These are phyloP conservation scores for Aspergillus ostianus DNA, from an alignment of 495 filamentous ascomycete genomes.

Conservation along the genomic window DNA sequence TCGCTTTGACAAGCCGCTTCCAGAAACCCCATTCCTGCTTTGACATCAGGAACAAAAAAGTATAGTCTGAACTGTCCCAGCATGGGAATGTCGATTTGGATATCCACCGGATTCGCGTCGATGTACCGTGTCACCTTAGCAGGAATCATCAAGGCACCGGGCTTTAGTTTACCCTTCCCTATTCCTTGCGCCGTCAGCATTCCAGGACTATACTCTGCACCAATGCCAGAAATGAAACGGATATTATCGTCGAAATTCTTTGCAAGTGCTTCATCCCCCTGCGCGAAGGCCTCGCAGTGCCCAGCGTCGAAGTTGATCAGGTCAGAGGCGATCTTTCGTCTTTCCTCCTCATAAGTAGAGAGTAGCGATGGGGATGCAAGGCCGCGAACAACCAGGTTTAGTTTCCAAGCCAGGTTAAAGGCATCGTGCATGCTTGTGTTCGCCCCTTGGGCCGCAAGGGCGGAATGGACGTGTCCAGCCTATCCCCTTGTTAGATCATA, in stretches of 20 bases:
- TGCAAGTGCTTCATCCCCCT: constrained; percentile 56
- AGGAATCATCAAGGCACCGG: constrained; percentile 61
- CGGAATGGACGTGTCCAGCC: constrained; percentile 71
- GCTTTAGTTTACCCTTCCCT: constrained; percentile 29
- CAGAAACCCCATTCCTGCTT: constrained; percentile 51
- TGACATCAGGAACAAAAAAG: constrained; percentile 58
- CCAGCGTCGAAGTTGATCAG: constrained; percentile 68
- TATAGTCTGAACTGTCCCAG: constrained; percentile 68
- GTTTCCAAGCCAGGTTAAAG: constrained; percentile 81
- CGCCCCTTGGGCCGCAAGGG: constrained; percentile 88
- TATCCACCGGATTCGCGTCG: constrained; percentile 68
- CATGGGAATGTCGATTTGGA: constrained; percentile 70
- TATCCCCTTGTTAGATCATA: constrained; percentile 6
- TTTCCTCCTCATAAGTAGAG: constrained; percentile 72
- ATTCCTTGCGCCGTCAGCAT: constrained; percentile 47
- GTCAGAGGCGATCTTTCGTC: constrained; percentile 68
- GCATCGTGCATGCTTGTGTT: constrained; percentile 82
- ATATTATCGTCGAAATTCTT: constrained; percentile 65
- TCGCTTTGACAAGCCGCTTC: constrained; percentile 45
- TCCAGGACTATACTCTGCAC: constrained; percentile 60
- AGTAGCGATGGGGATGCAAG: constrained; percentile 57
- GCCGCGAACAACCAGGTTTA: constrained; percentile 65
- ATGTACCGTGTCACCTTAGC: constrained; percentile 65
- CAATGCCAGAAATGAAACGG: constrained; percentile 64
- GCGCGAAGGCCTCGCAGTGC: constrained; percentile 57